Evolutionary conservation across 2,329 filamentous ascomycete species (phyloP), one percentile per base, ranked within the genome.

Genomic region (Sarocladium kiliense): DNA sequence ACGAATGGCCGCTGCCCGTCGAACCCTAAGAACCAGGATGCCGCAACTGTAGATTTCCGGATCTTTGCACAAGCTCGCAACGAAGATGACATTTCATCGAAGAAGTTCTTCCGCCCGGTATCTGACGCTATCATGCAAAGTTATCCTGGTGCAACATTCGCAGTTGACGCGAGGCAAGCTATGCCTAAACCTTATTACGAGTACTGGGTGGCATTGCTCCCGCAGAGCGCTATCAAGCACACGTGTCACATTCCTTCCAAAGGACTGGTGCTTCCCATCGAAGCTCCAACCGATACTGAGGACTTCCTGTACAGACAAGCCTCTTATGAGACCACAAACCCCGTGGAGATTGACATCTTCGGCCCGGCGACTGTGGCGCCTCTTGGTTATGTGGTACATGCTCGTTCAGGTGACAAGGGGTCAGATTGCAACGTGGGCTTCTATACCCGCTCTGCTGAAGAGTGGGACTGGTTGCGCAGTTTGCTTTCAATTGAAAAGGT

Each of bases 31-130:
- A 70, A 66, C 18, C 74, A 77, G 44, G 71, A 72, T 18, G 67
- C 67, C 2, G 75, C 74, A 3, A 79, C 76, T 1, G 75, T 77
- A 1, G 72, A 76, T 55, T 69, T 77, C 59, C 61, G 73, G 53
- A 66, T 74, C 60, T 68, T 77, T 59, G 69, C 69, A 0, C 73
- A 83, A 61, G 75, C 78, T 14, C 63, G 59, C 11, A 64, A 59
- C 37, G 47, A 74, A 69, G 72, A 65, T 67, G 58, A 65, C 71
- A 2, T 71, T 69, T n/a, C n/a, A n/a, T n/a, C n/a, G n/a, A 5
- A 71, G 68, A 7, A 73, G 68, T 32, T 71, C 27, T 57, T 70
- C 30, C 65, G 71, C 59, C n/a, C 9, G 11, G 34, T 25, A 10
- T 18, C 4, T 4, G 16, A 10, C 37, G 18, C 6, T n/a, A 19